phyloP scores from a whole-genome alignment of 1,284 basidiomycete species.

The Sporisorium graminicola region DNA sequence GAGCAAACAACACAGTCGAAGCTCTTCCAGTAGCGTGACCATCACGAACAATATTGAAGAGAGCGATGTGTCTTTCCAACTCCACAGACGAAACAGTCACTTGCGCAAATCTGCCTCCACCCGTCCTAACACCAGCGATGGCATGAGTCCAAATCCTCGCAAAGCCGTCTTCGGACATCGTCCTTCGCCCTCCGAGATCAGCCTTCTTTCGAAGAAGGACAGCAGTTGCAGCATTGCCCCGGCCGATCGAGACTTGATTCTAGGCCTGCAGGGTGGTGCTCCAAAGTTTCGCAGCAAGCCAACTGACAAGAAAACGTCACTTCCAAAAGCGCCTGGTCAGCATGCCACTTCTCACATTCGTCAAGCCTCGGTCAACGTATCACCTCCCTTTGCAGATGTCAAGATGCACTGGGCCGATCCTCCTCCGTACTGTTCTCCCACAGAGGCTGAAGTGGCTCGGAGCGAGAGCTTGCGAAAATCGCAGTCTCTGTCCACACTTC shows the following conservation, averaged over 20 bases:
- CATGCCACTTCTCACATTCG: not conserved
- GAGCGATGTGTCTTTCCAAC: not conserved
- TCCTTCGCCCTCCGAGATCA: conserved; percentile 26
- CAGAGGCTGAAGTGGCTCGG: not conserved
- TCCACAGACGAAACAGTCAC: conserved; percentile 2
- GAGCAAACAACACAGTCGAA: conserved; percentile 19
- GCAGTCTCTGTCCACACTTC: conserved; percentile 23
- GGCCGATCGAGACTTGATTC: conserved; percentile 25
- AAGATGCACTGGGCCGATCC: conserved; percentile 6
- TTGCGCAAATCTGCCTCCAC: not conserved
- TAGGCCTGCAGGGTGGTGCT: conserved; percentile 15
- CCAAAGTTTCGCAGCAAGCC: conserved; percentile 9
- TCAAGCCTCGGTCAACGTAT: not conserved
- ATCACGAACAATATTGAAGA: not conserved
- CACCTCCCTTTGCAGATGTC: not conserved
- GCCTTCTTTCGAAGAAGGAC: not conserved
- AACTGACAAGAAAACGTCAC: conserved; percentile 13
- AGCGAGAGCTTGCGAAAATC: conserved; percentile 25
- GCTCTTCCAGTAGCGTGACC: conserved; percentile 2
- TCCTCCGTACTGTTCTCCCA: conserved; percentile 17
- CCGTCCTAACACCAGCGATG: conserved; percentile 18
- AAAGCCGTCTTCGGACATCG: conserved; percentile 35
- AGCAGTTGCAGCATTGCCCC: not conserved
- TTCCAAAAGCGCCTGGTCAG: conserved; percentile 1
- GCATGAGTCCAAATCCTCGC: conserved; percentile 21